Conservation (phyloP, 306 rosid species). For the Trifolium subterraneum region DNA sequence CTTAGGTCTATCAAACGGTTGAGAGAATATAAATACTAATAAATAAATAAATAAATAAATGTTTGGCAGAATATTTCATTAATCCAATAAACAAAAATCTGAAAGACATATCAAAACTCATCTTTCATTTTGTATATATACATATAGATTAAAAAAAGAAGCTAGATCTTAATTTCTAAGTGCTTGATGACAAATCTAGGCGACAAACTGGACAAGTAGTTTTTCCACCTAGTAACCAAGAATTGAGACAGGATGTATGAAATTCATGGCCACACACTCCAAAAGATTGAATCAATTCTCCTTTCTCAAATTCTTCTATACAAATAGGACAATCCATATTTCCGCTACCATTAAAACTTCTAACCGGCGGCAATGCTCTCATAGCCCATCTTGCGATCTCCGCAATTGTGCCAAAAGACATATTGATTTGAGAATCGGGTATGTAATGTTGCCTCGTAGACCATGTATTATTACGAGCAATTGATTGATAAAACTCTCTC, state of each 20-base stretch:
- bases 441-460: neutral
- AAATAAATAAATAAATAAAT: too few species aligned
- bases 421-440: neutral
- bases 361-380: neutral
- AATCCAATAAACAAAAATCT: too few species aligned
- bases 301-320: constrained; percentile 1
- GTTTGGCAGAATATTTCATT: too few species aligned
- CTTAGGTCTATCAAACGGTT: too few species aligned
- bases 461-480: too few species aligned
- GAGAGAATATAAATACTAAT: too few species aligned
- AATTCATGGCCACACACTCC: constrained; percentile 20
- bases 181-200: neutral
- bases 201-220: constrained; percentile 37
- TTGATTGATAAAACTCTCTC: neutral
- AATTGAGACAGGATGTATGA: neutral
- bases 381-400: neutral
- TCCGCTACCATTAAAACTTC: neutral
- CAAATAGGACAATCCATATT: neutral
- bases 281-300: constrained; percentile 29
- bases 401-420: neutral
- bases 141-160: too few species aligned
- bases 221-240: constrained; percentile 26
- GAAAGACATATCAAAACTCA: too few species aligned
- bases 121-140: too few species aligned
- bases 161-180: too few species aligned